These are phyloP conservation scores for Aphanomyces astaci DNA, from an alignment of 352 stramenopile species.

Conservation along the genomic window DNA sequence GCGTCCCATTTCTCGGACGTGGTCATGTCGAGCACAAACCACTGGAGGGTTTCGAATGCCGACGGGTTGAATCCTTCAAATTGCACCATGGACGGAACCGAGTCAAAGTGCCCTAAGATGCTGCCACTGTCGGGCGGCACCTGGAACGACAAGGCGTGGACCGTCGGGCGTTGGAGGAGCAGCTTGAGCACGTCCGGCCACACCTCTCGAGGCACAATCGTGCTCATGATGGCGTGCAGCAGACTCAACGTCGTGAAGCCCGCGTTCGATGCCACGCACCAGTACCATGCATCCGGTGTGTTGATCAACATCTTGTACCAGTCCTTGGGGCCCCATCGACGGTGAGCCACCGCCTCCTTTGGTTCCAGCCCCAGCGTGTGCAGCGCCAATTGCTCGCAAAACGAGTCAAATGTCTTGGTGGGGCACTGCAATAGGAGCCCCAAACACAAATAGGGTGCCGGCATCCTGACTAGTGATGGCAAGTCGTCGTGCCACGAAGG, in stretches of 20 bases:
- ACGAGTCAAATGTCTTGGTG: background rate
- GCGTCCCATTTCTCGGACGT: background rate
- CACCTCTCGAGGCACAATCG: background rate
- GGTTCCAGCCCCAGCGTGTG: background rate
- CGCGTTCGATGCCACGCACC: background rate
- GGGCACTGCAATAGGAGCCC: background rate
- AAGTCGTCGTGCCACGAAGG: background rate
- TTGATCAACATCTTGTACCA: constrained; percentile 1
- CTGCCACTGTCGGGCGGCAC: background rate
- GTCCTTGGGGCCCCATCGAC: background rate
- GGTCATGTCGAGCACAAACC: background rate
- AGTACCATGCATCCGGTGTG: background rate
- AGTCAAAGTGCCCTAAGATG: background rate
- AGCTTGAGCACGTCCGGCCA: constrained; percentile 10
- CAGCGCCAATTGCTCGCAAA: background rate
- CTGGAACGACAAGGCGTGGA: background rate
- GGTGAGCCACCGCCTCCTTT: background rate
- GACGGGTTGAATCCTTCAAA: background rate
- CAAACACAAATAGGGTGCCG: background rate
- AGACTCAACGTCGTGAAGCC: background rate
- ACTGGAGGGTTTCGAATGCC: background rate
- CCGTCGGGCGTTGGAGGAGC: background rate
- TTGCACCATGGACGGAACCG: background rate
- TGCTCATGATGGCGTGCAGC: background rate
- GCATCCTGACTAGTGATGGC: background rate